A percentile compares a stretch with the other conserved stretches of the same genome.
Evolutionary conservation across 2,329 filamentous ascomycete genomes (phyloP).

Genomic region (Neocatenulostroma microsporum): DNA sequence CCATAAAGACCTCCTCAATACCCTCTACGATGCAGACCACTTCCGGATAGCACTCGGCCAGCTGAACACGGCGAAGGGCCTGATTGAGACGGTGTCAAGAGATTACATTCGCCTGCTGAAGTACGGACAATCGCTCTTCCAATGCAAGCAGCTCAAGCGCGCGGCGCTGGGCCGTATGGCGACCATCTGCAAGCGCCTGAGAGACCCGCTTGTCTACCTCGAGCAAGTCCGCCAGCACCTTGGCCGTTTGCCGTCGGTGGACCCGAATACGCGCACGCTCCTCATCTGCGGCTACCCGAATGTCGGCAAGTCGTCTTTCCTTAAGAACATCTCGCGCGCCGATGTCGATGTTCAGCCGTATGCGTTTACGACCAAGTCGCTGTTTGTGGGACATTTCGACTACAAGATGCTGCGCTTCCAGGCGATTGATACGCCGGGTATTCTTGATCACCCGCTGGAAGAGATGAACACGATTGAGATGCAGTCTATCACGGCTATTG

Average conservation of each 20-base stretch:
- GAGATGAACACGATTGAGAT: conserved; percentile 99
- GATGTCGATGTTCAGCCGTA: conserved; percentile 98
- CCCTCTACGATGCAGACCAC: conserved; percentile 95
- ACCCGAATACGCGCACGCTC: conserved; percentile 92
- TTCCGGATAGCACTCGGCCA: conserved; percentile 96
- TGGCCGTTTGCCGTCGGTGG: conserved; percentile 94
- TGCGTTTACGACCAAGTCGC: conserved; percentile 94
- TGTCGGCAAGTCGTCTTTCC: conserved; percentile 92
- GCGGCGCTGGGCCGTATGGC: conserved; percentile 97
- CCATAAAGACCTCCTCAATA: conserved; percentile 88
- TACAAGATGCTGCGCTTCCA: conserved; percentile 88
- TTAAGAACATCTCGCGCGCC: conserved; percentile 83
- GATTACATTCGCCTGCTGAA: conserved; percentile 95
- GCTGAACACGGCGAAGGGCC: conserved; percentile 87
- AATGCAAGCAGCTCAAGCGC: conserved; percentile 98
- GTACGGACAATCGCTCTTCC: conserved; percentile 93
- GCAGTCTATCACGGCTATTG: conserved; percentile 97
- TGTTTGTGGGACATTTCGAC: conserved; percentile 97
- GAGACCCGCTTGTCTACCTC: conserved; percentile 89
- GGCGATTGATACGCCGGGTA: conserved; percentile 97
- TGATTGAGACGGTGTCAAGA: conserved; percentile 91
- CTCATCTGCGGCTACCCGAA: conserved; percentile 98
- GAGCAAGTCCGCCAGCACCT: conserved; percentile 96
- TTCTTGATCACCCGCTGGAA: conserved; percentile 91
- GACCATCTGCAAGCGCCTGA: conserved; percentile 87